A percentile compares a stretch with the other conserved stretches of the same genome.
Conservation (phyloP, 257 asterid genomes). For the Solanum sitiens region DNA sequence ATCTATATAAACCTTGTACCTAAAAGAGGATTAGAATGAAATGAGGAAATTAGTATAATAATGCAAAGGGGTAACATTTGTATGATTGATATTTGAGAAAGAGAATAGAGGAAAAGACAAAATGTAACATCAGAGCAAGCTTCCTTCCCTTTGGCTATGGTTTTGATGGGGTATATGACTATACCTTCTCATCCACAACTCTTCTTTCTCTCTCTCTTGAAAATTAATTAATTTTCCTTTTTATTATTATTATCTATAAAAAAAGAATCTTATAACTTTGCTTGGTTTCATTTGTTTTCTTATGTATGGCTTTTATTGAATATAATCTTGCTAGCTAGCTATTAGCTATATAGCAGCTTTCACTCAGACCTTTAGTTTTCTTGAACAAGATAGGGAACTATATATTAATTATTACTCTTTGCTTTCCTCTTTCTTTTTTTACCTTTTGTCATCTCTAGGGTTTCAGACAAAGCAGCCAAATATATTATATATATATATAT, state of each 20-base stretch:
- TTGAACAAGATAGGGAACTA: neutral
- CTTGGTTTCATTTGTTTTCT: slow-evolving; percentile 25
- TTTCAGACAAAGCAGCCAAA: neutral
- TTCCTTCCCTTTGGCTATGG: slow-evolving; percentile 39
- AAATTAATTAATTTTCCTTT: neutral
- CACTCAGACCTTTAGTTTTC: slow-evolving; percentile 36
- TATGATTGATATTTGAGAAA: slow-evolving; percentile 23
- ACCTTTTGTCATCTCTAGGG: neutral
- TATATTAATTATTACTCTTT: neutral
- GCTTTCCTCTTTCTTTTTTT: slow-evolving; percentile 4
- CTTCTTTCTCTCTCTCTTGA: slow-evolving; percentile 19
- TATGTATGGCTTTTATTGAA: slow-evolving; percentile 48
- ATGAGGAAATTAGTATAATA: neutral
- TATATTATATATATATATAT: neutral
- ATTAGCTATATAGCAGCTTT: slow-evolving; percentile 28
- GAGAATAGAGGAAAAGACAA: slow-evolving; percentile 65
- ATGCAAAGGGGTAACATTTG: slow-evolving; percentile 17
- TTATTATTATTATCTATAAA: neutral
- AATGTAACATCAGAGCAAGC: slow-evolving; percentile 52
- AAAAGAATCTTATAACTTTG: slow-evolving; percentile 5
- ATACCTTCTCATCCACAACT: slow-evolving; percentile 63
- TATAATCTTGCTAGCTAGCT: slow-evolving; percentile 23
- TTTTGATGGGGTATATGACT: slow-evolving; percentile 36
- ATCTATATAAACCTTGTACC: neutral
- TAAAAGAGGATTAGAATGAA: neutral